Evolutionary conservation across 208 protist genomes (phyloP).

Genomic region (Leishmania turanica): DNA sequence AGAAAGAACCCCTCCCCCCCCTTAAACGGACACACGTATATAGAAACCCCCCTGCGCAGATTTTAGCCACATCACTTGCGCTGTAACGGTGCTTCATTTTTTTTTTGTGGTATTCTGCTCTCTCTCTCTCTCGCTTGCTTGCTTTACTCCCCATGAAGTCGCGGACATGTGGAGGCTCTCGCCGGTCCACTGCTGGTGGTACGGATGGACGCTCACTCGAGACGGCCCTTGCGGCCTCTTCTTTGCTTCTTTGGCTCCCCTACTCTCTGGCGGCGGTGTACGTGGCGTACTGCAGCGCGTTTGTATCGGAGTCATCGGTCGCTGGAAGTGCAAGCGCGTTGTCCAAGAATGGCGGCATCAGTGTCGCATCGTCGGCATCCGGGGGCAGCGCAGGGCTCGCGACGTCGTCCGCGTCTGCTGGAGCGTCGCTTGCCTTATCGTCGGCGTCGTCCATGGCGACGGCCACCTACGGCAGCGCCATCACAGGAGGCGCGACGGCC

Average conservation of each 20-base stretch:
- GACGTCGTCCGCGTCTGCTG: background rate
- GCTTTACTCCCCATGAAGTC: conserved; percentile 13
- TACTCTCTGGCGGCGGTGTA: conserved; percentile 69
- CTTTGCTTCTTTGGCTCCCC: conserved; percentile 68
- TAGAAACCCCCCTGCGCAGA: background rate
- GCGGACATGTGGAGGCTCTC: conserved; percentile 6
- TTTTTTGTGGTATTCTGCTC: background rate
- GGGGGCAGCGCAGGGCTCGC: conserved; percentile 4
- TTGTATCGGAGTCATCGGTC: conserved; percentile 29
- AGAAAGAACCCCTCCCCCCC: background rate
- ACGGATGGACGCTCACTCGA: conserved; percentile 35
- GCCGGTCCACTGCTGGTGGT: conserved; percentile 10
- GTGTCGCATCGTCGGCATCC: background rate
- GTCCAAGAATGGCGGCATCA: background rate
- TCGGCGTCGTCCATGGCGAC: background rate
- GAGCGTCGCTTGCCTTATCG: background rate
- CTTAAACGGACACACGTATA: background rate
- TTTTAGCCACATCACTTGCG: background rate
- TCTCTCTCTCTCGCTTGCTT: too few relatives aligned
- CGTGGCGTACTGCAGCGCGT: conserved; percentile 60
- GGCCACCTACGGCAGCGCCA: background rate
- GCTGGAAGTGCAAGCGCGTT: background rate
- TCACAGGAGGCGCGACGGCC: background rate
- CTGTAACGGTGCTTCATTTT: background rate
- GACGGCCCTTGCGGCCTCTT: conserved; percentile 39